These are phyloP conservation scores for Aspergillus cristatus DNA, from an alignment of 495 filamentous ascomycete species.

Conservation along the genomic window DNA sequence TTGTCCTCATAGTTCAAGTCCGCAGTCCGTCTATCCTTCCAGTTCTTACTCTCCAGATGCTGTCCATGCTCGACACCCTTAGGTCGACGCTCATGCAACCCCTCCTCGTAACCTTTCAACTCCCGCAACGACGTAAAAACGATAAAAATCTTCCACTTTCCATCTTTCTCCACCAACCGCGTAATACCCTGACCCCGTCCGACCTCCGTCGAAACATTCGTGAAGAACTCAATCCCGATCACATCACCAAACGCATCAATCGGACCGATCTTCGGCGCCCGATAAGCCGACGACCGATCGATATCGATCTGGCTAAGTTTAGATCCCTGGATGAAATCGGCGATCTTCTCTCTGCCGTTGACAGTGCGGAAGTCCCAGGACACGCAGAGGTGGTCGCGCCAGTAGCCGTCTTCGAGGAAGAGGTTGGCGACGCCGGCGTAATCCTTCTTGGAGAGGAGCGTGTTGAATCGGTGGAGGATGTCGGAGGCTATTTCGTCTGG, in stretches of 20 bases:
- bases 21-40: slow-evolving; percentile 53
- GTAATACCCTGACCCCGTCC: slow-evolving; percentile 49
- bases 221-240: slow-evolving; percentile 43
- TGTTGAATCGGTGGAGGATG: slow-evolving; percentile 41
- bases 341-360: slow-evolving; percentile 44
- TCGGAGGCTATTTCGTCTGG: slow-evolving; percentile 33
- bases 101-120: slow-evolving; percentile 42
- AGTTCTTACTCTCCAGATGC: slow-evolving; percentile 47
- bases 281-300: slow-evolving; percentile 34
- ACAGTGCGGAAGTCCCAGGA: slow-evolving; percentile 42
- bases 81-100: slow-evolving; percentile 25
- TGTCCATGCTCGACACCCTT: slow-evolving; percentile 42
- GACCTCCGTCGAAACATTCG: slow-evolving; percentile 35
- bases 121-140: slow-evolving; percentile 48
- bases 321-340: slow-evolving; percentile 32
- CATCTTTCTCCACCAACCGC: slow-evolving; percentile 39
- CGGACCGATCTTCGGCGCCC: slow-evolving; percentile 35
- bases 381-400: slow-evolving; percentile 35
- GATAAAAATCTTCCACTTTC: slow-evolving; percentile 55
- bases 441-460: slow-evolving; percentile 28
- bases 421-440: slow-evolving; percentile 16
- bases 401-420: slow-evolving; percentile 40
- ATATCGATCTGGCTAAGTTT: slow-evolving; percentile 38
- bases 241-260: slow-evolving; percentile 44
- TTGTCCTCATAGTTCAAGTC: slow-evolving; percentile 42